These are phyloP conservation scores for Alternaria triticina DNA, from an alignment of 2,329 filamentous ascomycete species.

Conservation along the genomic window DNA sequence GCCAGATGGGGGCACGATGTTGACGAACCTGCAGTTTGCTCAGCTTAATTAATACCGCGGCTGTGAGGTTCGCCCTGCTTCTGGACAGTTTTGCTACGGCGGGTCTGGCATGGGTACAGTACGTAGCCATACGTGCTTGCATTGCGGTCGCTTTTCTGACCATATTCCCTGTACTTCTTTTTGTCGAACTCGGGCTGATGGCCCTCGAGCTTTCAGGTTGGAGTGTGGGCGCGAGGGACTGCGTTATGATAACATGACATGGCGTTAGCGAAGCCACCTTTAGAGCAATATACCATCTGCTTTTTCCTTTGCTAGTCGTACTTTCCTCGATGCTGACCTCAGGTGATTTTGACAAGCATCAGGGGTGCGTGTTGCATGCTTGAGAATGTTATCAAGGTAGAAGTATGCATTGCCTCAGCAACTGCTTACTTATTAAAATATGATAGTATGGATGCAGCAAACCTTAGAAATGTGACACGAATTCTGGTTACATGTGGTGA, in stretches of 20 bases:
- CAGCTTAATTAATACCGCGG: neutral
- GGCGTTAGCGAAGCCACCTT: slow-evolving; percentile 9
- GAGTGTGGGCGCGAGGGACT: neutral
- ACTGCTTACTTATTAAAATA: neutral
- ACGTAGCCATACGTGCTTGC: slow-evolving; percentile 14
- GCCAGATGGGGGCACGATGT: neutral
- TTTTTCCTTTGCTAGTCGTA: slow-evolving; percentile 10
- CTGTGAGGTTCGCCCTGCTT: neutral
- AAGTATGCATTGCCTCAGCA: neutral
- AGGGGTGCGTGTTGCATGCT: neutral
- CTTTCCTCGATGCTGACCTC: neutral
- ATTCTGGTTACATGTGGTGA: neutral
- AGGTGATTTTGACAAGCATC: neutral
- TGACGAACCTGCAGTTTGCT: slow-evolving; percentile 11
- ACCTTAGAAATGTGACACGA: neutral
- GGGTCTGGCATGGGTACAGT: slow-evolving; percentile 5
- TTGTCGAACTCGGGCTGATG: neutral
- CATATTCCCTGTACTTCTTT: neutral
- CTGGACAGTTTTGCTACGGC: neutral
- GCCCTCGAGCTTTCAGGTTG: neutral
- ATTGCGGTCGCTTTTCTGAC: slow-evolving; percentile 8
- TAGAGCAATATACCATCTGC: slow-evolving; percentile 30
- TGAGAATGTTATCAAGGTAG: neutral
- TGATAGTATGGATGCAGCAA: neutral
- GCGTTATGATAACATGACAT: slow-evolving; percentile 15